Evolutionary conservation across 768 basidiomycete genomes (phyloP), one percentile per base, ranked within the genome.

Genomic region (Auricularia heimuer): DNA sequence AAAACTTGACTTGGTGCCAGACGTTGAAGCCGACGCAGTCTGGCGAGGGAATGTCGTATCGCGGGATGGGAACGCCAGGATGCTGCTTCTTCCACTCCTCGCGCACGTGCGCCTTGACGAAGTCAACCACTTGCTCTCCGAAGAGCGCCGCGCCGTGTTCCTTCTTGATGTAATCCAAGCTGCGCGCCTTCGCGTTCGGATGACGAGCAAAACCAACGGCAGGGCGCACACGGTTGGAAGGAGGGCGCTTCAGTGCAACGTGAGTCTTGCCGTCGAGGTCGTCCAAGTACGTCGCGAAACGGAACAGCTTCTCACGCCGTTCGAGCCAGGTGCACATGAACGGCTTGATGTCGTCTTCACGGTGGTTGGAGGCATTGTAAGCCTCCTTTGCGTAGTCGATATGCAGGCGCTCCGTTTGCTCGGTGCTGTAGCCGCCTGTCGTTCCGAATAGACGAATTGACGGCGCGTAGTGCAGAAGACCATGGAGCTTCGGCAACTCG

Each of bases 341-440:
- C 47, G 47, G 47, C 21, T 29, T 12, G 11, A 60, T 35, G 24
- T 60, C 56, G 3, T 60, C 24, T 14, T 36, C 76, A 80, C 64
- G 80, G 80, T 12, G n/a, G 80, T 80, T 63, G 80, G 80, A 62
- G 78, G 80, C 1, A 74, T 79, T 51, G 80, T 81, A 70, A 10
- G 70, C 60, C 12, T 69, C 58, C 67, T 74, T 75, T 11, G 72
- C 67, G n/a, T 69, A 63, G 54, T 71, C 65, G 14, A 70, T 71
- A 64, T 82, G 79, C 0, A 79, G 70, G 0, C 74, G 70, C 65
- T 82, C 78, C 1, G 77, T 73, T 33, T 70, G 69, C 66, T 80
- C 72, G 0, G 78, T 81, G 63, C 77, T 76, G 67, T 71, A 79
- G 64, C 77, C 77, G 63, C 80, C 77, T 1, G 74, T 69, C 0